phyloP scores from a whole-genome alignment of 2,329 filamentous ascomycete genomes.

The Neonectria magnoliae region DNA sequence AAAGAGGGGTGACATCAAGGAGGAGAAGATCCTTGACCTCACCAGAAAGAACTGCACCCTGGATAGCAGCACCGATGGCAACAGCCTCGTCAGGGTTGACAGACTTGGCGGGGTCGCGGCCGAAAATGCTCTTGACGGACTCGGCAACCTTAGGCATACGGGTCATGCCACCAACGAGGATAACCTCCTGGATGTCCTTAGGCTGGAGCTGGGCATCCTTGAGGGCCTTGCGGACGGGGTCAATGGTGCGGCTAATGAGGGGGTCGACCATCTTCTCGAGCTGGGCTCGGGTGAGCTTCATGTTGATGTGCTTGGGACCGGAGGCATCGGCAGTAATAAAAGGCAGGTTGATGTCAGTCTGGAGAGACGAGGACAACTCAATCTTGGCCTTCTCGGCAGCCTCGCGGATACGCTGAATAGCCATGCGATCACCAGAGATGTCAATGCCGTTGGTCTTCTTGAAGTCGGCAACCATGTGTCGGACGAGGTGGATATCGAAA shows the following conservation, averaged over 20 bases:
- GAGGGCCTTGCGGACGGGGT: conserved; percentile 94
- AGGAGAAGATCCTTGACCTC: conserved; percentile 96
- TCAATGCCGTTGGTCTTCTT: conserved; percentile 96
- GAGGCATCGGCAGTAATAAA: conserved; percentile 98
- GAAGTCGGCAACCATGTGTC: conserved; percentile 93
- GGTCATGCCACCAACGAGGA: conserved; percentile 98
- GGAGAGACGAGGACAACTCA: conserved; percentile 91
- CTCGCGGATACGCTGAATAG: conserved; percentile 98
- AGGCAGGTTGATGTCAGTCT: conserved; percentile 97
- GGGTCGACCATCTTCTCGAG: conserved; percentile 94
- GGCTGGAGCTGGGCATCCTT: conserved; percentile 93
- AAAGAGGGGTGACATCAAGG: conserved; percentile 94
- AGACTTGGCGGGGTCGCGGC: conserved; percentile 95
- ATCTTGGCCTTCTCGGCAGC: conserved; percentile 99
- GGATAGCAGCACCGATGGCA: conserved; percentile 95
- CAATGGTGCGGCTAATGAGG: conserved; percentile 85
- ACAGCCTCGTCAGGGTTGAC: conserved; percentile 99
- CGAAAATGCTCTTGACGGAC: conserved; percentile 96
- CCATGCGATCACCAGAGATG: conserved; percentile 92
- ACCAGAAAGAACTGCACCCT: conserved; percentile 95
- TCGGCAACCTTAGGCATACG: conserved; percentile 99
- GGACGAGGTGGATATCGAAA: conserved; percentile 94
- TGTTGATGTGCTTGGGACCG: conserved; percentile 98
- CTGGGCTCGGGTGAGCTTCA: conserved; percentile 90
- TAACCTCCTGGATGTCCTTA: conserved; percentile 97